phyloP scores from a whole-genome alignment of 768 basidiomycete species.

The Termitomyces sp. region DNA sequence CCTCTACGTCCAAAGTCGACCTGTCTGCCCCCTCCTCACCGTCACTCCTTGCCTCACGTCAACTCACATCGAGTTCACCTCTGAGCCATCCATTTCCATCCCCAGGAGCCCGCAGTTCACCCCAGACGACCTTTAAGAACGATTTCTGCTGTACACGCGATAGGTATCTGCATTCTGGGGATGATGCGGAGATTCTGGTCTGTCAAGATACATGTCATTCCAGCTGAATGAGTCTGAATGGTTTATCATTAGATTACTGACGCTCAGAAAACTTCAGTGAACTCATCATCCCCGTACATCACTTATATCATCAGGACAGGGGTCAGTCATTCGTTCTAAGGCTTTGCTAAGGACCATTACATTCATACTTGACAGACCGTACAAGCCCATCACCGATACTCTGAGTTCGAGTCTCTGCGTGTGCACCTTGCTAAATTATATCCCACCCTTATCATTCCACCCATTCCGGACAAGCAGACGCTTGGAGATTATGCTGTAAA shows the following conservation, averaged over 20 bases:
- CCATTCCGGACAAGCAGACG: conserved; percentile 95
- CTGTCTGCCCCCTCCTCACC: conserved; percentile 61
- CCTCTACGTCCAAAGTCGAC: conserved; percentile 48
- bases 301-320: conserved; percentile 89
- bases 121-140: conserved; percentile 53
- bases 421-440: conserved; percentile 80
- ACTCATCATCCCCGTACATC: conserved; percentile 88
- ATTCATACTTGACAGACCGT: conserved; percentile 45
- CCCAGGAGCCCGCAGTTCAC: conserved; percentile 47
- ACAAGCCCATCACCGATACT: conserved; percentile 87
- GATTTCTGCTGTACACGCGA: conserved; percentile 79
- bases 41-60: conserved; percentile 31
- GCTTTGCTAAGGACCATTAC: neutral
- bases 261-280: conserved; percentile 90
- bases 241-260: conserved; percentile 68
- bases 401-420: conserved; percentile 94
- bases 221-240: neutral
- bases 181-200: conserved; percentile 77
- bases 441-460: conserved; percentile 94
- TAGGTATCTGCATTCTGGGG: conserved; percentile 73
- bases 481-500: conserved; percentile 96
- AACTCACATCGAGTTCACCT: conserved; percentile 44
- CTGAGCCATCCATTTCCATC: conserved; percentile 48
- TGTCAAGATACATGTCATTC: conserved; percentile 18
- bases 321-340: conserved; percentile 34